These are phyloP conservation scores for Bacidia gigantensis DNA, from an alignment of 495 filamentous ascomycete genomes.

Conservation along the genomic window DNA sequence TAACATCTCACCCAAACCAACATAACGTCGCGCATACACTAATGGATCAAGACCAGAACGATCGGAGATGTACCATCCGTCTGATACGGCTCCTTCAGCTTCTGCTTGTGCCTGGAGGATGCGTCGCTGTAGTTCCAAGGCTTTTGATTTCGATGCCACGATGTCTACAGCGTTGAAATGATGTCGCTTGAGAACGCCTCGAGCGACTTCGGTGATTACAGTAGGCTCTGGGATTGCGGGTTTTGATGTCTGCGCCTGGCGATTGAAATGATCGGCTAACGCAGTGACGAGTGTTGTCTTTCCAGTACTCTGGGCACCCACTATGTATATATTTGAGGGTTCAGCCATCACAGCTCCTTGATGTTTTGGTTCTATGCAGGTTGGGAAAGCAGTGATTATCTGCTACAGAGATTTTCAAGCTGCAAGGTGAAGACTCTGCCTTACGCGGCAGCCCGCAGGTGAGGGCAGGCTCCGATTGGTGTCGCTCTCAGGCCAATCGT, in stretches of 20 bases:
- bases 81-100: slow-evolving; percentile 21
- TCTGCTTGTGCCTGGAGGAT: slow-evolving; percentile 32
- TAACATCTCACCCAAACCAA: slow-evolving; percentile 21
- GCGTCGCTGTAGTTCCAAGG: slow-evolving; percentile 28
- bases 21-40: slow-evolving; percentile 30
- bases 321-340: slow-evolving; percentile 29
- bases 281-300: slow-evolving; percentile 36
- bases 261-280: slow-evolving; percentile 22
- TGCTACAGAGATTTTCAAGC: background rate
- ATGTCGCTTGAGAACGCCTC: slow-evolving; percentile 27
- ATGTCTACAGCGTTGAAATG: slow-evolving; percentile 30
- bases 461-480: background rate
- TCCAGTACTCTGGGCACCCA: slow-evolving; percentile 37
- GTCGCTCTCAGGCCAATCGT: background rate
- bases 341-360: background rate
- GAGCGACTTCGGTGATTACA: slow-evolving; percentile 33
- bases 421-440: background rate
- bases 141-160: slow-evolving; percentile 16
- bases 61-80: slow-evolving; percentile 36
- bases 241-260: background rate
- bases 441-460: background rate
- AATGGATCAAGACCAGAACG: slow-evolving; percentile 37
- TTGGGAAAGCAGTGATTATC: background rate
- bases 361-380: background rate
- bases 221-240: slow-evolving; percentile 9